phyloP scores from a whole-genome alignment of 2,329 filamentous ascomycete genomes.

The Dichotomopilus funicola region DNA sequence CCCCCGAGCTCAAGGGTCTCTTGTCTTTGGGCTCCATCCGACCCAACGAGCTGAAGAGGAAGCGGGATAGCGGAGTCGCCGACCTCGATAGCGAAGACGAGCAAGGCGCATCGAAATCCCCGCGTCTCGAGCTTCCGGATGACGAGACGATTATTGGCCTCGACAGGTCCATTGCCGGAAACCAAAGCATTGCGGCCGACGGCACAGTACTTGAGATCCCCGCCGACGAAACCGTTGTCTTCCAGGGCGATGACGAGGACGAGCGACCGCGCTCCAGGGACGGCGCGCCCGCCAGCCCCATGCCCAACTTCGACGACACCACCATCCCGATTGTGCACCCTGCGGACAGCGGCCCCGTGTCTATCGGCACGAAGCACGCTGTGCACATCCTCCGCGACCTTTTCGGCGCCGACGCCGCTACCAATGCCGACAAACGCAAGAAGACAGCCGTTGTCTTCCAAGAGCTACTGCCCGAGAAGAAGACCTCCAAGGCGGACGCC shows the following conservation, averaged over 20 bases:
- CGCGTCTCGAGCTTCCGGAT: constrained; percentile 62
- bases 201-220: constrained; percentile 60
- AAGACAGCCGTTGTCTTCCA: constrained; percentile 80
- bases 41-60: constrained; percentile 80
- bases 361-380: constrained; percentile 86
- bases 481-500: constrained; percentile 79
- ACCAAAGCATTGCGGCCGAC: constrained; percentile 50
- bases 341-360: constrained; percentile 78
- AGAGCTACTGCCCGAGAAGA: constrained; percentile 75
- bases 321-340: constrained; percentile 70
- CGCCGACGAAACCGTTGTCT: constrained; percentile 43
- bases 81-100: constrained; percentile 66
- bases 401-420: constrained; percentile 68
- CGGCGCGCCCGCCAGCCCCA: constrained; percentile 39
- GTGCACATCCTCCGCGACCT: constrained; percentile 89
- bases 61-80: constrained; percentile 81
- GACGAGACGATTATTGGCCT: constrained; percentile 48
- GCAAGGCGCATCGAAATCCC: constrained; percentile 57
- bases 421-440: constrained; percentile 64
- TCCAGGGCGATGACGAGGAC: constrained; percentile 42
- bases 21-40: constrained; percentile 79
- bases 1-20: constrained; percentile 85
- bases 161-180: constrained; percentile 45
- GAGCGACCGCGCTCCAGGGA: constrained; percentile 31
- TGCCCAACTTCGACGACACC: constrained; percentile 71